Percentiles rank a stretch among this genome's conserved stretches.
Conservation (phyloP, 1,284 basidiomycete species). For the Ceratobasidium sp. region DNA sequence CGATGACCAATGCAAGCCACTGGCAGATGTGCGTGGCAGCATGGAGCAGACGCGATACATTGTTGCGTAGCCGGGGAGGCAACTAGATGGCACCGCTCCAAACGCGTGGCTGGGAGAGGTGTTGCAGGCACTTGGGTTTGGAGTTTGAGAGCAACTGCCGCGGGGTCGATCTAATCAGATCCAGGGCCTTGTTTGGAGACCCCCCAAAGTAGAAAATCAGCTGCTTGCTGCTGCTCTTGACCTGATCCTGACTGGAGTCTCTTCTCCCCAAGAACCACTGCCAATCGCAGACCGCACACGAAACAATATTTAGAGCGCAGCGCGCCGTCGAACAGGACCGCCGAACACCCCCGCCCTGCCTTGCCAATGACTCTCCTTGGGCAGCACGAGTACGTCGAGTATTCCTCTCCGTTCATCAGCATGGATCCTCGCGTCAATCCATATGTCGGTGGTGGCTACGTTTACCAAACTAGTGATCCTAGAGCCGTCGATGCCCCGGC, state of each 20-base stretch:
- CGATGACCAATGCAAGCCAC: neutral
- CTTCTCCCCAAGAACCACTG: constrained; percentile 30
- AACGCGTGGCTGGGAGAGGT: constrained; percentile 21
- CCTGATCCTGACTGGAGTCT: too few relatives aligned
- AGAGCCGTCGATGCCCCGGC: constrained; percentile 27
- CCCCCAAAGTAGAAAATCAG: too few relatives aligned
- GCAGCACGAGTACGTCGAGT: constrained; percentile 39
- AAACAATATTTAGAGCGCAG: constrained; percentile 25
- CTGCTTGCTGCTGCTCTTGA: constrained; percentile 11
- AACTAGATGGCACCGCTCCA: neutral
- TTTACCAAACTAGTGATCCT: constrained; percentile 38
- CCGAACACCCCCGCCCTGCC: constrained; percentile 9
- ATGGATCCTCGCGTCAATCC: constrained; percentile 38
- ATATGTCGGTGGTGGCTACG: constrained; percentile 26
- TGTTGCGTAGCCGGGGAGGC: constrained; percentile 9
- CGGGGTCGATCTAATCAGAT: constrained; percentile 31
- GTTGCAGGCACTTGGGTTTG: constrained; percentile 36
- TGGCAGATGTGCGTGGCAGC: neutral
- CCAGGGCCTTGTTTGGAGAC: constrained; percentile 23
- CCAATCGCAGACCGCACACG: neutral
- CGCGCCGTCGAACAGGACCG: neutral
- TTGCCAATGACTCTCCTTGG: constrained; percentile 40
- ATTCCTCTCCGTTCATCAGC: constrained; percentile 35
- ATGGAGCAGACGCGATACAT: constrained; percentile 29
- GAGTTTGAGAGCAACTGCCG: constrained; percentile 31